phyloP scores from a whole-genome alignment of 495 filamentous ascomycete species.

The Penicillium steckii region DNA sequence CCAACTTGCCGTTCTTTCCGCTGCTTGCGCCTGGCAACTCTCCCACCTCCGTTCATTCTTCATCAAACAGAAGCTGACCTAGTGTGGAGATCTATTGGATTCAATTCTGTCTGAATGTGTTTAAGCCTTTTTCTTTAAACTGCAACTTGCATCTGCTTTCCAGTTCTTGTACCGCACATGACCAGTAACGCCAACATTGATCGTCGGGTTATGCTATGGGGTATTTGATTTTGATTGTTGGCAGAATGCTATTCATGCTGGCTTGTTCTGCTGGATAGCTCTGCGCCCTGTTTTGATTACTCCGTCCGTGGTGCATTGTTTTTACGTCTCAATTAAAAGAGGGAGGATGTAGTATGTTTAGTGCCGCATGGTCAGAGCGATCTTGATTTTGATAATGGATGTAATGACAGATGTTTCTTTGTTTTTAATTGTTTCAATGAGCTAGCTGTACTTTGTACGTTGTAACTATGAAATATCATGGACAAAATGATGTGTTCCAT shows the following conservation, averaged over 20 bases:
- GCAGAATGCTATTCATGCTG: background rate
- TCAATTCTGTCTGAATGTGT: slow-evolving; percentile 5
- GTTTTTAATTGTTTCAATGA: slow-evolving; percentile 9
- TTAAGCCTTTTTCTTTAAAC: slow-evolving; percentile 15
- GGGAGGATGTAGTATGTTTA: slow-evolving; percentile 11
- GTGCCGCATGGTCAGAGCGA: slow-evolving; percentile 20
- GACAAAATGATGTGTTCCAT: background rate
- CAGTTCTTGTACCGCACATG: slow-evolving; percentile 12
- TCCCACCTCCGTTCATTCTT: slow-evolving; percentile 95
- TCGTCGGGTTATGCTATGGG: background rate
- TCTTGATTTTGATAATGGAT: slow-evolving; percentile 36
- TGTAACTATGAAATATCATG: background rate
- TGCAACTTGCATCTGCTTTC: slow-evolving; percentile 23
- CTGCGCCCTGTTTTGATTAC: background rate
- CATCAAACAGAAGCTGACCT: slow-evolving; percentile 98
- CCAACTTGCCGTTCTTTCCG: slow-evolving; percentile 82
- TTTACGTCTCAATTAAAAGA: slow-evolving; percentile 10
- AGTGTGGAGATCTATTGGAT: slow-evolving; percentile 1
- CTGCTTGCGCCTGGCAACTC: slow-evolving; percentile 96
- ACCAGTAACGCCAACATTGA: slow-evolving; percentile 3
- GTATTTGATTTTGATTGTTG: background rate
- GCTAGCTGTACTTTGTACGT: background rate
- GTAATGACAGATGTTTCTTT: slow-evolving; percentile 32
- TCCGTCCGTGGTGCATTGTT: background rate
- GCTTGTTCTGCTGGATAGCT: background rate